Evolutionary conservation across 306 rosid genomes (phyloP).

Genomic region (Vigna mungo): DNA sequence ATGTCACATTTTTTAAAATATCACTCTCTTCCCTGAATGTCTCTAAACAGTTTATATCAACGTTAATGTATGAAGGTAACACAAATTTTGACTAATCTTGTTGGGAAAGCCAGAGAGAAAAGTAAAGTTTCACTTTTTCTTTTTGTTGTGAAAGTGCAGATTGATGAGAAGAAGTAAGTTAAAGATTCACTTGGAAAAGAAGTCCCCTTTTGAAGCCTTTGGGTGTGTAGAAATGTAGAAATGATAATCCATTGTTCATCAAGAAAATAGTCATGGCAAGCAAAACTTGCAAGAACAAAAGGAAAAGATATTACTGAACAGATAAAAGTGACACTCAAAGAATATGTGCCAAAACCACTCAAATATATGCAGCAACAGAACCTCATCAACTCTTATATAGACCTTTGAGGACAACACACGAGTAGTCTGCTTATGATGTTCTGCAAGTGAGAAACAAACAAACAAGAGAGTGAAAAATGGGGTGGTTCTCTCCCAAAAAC

Average conservation of each 20-base stretch:
- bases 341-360: constrained; percentile 71
- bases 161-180: background rate
- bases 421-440: constrained; percentile 6
- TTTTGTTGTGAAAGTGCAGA: background rate
- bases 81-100: background rate
- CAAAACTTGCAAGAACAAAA: constrained; percentile 46
- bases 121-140: background rate
- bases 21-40: background rate
- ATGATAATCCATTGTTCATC: constrained; percentile 24
- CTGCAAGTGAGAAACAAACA: constrained; percentile 30
- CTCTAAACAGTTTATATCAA: background rate
- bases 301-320: constrained; percentile 37
- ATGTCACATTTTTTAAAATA: background rate
- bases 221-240: background rate
- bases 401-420: background rate
- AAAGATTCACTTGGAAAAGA: background rate
- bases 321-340: constrained; percentile 71
- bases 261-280: constrained; percentile 44
- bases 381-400: constrained; percentile 34
- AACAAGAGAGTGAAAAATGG: constrained; percentile 48
- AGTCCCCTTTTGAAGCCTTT: background rate
- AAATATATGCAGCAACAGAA: constrained; percentile 46
- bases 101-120: background rate
- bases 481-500: constrained; percentile 69
- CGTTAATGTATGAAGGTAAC: too few relatives aligned